Percentiles rank a stretch among this genome's conserved stretches.
Conservation (phyloP, 345 rosid species). For the Eucalyptus globulus region DNA sequence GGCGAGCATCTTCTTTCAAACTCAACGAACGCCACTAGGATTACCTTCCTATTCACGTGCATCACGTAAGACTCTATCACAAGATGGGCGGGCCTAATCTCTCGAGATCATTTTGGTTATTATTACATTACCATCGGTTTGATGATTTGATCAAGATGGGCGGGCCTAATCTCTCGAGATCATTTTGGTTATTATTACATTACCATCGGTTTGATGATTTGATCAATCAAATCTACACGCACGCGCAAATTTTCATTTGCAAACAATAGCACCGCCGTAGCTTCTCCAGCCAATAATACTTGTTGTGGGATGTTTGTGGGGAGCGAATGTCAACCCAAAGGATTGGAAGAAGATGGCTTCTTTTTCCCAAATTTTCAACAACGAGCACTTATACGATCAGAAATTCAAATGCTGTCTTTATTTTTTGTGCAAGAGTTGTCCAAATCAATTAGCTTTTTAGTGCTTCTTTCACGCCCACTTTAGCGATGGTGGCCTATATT, state of each 20-base stretch:
- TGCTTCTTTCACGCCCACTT: background rate
- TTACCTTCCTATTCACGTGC: background rate
- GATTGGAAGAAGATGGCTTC: background rate
- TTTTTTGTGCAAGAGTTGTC: background rate
- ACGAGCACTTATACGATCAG: background rate
- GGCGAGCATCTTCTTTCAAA: background rate
- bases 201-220: background rate
- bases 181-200: background rate
- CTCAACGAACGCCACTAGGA: background rate
- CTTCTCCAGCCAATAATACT: background rate
- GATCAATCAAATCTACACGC: background rate
- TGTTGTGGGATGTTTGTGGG: background rate
- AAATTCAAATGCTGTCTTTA: background rate
- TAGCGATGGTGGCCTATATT: background rate
- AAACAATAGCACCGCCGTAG: background rate
- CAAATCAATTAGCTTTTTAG: background rate
- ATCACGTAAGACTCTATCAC: background rate
- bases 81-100: background rate
- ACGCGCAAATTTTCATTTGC: background rate
- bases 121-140: background rate
- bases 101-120: background rate
- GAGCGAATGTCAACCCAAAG: background rate
- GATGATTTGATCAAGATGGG: background rate
- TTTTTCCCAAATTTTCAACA: background rate
- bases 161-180: background rate